Evolutionary conservation across 1,139 yeast genomes (phyloP).

Genomic region (Geotrichum fermentans): DNA sequence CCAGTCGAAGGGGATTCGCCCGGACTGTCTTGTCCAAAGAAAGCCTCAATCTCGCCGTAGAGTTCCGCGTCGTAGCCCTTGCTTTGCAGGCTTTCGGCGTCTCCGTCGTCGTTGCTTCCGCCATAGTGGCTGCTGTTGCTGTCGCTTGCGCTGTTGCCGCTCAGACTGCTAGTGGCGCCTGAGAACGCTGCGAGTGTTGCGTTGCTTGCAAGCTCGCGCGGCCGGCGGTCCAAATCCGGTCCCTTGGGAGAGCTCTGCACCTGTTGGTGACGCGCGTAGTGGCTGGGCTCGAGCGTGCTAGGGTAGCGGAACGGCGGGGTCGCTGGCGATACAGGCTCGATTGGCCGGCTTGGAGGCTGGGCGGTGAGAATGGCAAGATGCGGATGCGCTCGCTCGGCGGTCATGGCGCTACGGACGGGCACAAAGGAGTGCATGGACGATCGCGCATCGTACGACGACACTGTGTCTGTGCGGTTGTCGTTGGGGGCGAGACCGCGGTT

Average conservation of each 20-base stretch:
- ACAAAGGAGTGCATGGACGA: slow-evolving; percentile 1
- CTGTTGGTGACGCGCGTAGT: not conserved
- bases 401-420: slow-evolving; percentile 10
- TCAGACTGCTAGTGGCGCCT: slow-evolving; percentile 1
- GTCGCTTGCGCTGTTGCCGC: slow-evolving; percentile 9
- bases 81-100: slow-evolving; percentile 6
- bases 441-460: slow-evolving; percentile 1
- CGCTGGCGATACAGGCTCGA: not conserved
- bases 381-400: slow-evolving; percentile 13
- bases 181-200: not conserved
- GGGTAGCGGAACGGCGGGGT: slow-evolving; percentile 4
- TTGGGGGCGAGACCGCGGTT: not conserved
- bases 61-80: slow-evolving; percentile 8
- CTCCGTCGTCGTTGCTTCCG: no score
- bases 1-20: not conserved
- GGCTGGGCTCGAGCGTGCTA: slow-evolving; percentile 3
- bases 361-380: slow-evolving; percentile 2
- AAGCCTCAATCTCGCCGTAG: slow-evolving; percentile 15
- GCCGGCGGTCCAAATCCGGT: slow-evolving; percentile 7
- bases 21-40: not conserved
- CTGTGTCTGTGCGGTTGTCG: not conserved
- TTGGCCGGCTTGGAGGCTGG: not conserved
- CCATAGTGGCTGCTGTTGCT: not conserved
- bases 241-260: not conserved
- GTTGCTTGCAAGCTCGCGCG: not conserved